Conservation (phyloP, 2,329 filamentous ascomycete species). For the Stromatinia cepivora region DNA sequence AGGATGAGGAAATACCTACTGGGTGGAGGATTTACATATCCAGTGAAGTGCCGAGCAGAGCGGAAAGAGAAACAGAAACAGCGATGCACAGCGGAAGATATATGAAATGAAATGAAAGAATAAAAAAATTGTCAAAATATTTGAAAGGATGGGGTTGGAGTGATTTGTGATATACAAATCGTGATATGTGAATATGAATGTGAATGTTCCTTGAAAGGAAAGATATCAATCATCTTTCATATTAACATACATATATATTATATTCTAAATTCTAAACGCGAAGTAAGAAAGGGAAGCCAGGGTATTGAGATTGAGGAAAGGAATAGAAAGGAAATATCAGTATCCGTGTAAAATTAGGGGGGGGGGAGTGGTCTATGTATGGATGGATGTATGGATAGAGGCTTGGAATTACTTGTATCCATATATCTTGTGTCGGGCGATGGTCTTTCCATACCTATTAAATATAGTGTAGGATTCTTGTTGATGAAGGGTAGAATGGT, state of each 20-base stretch:
- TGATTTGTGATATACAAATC: not conserved
- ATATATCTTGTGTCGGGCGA: no score
- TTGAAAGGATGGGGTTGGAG: not conserved
- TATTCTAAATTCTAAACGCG: no score
- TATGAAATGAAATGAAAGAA: slow-evolving; percentile 16
- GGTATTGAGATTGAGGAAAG: no score
- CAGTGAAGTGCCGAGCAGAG: not conserved
- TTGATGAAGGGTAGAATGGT: no score
- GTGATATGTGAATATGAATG: not conserved
- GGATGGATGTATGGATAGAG: no score
- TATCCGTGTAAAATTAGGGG: no score
- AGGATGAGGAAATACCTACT: not conserved
- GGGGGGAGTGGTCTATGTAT: no score
- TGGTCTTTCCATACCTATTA: not conserved
- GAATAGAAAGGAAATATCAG: no score
- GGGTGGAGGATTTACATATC: not conserved
- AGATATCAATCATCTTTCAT: not conserved
- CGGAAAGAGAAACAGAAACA: slow-evolving; percentile 1
- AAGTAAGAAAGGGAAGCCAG: no score
- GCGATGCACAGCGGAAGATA: slow-evolving; percentile 14
- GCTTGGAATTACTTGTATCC: no score
- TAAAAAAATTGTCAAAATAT: slow-evolving; percentile 19
- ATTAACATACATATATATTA: no score
- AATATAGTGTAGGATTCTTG: no score
- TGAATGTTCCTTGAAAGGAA: not conserved